Percentiles rank a stretch among this genome's conserved stretches.
phyloP scores from a whole-genome alignment of 2,329 filamentous ascomycete species.

The Penicillium sp. region DNA sequence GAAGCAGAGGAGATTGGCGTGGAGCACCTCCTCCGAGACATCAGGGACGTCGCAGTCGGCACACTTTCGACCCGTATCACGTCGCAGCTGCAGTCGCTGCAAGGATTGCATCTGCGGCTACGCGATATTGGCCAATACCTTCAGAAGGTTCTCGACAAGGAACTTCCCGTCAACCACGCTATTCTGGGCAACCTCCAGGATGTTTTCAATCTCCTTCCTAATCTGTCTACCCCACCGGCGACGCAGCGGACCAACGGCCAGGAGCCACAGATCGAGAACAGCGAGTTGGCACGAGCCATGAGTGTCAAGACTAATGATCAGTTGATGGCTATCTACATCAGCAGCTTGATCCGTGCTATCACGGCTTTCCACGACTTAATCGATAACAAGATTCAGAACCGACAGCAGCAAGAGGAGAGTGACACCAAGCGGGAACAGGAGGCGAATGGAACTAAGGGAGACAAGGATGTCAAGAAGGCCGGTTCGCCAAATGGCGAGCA shows the following conservation, averaged over 20 bases:
- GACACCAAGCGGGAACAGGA: slow-evolving; percentile 73
- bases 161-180: slow-evolving; percentile 93
- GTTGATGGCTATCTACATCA: slow-evolving; percentile 96
- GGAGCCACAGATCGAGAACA: slow-evolving; percentile 62
- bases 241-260: slow-evolving; percentile 57
- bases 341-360: slow-evolving; percentile 93
- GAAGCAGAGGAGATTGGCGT: slow-evolving; percentile 99
- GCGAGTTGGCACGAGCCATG: slow-evolving; percentile 92
- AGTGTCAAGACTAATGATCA: slow-evolving; percentile 99
- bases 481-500: slow-evolving; percentile 54
- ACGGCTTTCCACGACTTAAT: slow-evolving; percentile 99
- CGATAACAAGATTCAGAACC: slow-evolving; percentile 99
- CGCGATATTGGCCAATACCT: slow-evolving; percentile 95
- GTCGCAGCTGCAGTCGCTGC: slow-evolving; percentile 93
- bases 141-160: slow-evolving; percentile 89
- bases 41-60: slow-evolving; percentile 94
- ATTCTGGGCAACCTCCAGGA: slow-evolving; percentile 98
- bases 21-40: slow-evolving; percentile 94
- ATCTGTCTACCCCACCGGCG: slow-evolving; percentile 79
- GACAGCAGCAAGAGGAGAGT: slow-evolving; percentile 94
- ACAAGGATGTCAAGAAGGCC: slow-evolving; percentile 54
- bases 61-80: slow-evolving; percentile 96
- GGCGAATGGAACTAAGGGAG: slow-evolving; percentile 63
- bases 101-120: slow-evolving; percentile 89
- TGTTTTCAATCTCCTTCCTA: slow-evolving; percentile 96